A percentile compares a stretch with the other conserved stretches of the same genome.
phyloP scores from a whole-genome alignment of 768 basidiomycete genomes.

The Lenzites betulinus region DNA sequence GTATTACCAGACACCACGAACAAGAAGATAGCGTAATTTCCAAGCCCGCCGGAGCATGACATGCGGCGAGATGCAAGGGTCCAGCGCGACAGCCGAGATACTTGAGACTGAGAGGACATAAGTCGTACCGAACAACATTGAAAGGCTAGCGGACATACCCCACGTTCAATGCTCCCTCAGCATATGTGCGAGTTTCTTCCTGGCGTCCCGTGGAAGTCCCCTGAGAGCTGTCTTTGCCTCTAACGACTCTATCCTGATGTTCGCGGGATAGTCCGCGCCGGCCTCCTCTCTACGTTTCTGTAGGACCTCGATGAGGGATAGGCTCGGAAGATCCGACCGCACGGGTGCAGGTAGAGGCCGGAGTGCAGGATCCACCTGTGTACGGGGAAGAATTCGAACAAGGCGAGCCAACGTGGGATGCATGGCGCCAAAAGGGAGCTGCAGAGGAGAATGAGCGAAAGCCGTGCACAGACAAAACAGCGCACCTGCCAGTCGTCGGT shows the following conservation, averaged over 20 bases:
- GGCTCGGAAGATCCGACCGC: constrained; percentile 29
- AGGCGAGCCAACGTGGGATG: constrained; percentile 35
- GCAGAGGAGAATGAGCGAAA: neutral
- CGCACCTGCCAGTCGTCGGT: neutral
- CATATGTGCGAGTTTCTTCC: constrained; percentile 43
- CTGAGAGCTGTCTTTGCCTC: constrained; percentile 42
- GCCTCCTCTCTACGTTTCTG: constrained; percentile 41
- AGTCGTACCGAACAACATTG: neutral
- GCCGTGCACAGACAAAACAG: constrained; percentile 1
- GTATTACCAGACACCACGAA: constrained; percentile 3
- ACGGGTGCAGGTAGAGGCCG: constrained; percentile 22
- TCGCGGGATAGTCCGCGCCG: constrained; percentile 46
- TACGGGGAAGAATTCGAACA: constrained; percentile 43
- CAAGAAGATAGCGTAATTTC: neutral
- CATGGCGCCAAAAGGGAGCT: constrained; percentile 26
- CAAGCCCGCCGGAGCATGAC: neutral
- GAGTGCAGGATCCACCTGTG: constrained; percentile 29
- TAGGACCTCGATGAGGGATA: constrained; percentile 45
- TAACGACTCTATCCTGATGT: constrained; percentile 52
- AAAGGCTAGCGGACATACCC: neutral
- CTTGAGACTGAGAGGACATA: neutral
- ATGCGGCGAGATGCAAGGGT: neutral
- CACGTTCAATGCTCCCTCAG: constrained; percentile 31
- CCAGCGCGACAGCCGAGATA: neutral
- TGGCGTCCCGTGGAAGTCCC: constrained; percentile 40